Evolutionary conservation across 805 yeast species (phyloP).

Genomic region (Monosporozyma aquatica): DNA sequence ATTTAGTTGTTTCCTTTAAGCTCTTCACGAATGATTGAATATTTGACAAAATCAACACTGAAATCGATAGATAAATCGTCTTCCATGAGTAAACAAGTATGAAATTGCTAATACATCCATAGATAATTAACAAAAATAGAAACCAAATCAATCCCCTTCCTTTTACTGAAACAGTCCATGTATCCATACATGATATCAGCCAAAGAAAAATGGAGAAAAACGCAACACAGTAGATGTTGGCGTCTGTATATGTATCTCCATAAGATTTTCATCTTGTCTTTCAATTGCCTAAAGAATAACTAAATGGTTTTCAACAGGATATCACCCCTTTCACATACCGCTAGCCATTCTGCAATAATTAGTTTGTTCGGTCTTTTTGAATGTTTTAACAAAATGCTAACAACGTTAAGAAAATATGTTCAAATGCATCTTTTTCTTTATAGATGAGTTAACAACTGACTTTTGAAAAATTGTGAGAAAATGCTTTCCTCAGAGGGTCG

Average conservation of each 20-base stretch:
- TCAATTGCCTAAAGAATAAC: constrained; percentile 22
- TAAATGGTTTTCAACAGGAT: constrained; percentile 33
- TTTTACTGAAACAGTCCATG: background rate
- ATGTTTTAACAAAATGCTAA: too few relatives aligned
- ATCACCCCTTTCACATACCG: constrained; percentile 35
- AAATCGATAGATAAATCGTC: background rate
- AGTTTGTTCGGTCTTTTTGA: constrained; percentile 5
- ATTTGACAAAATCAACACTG: too few relatives aligned
- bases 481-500: too few relatives aligned
- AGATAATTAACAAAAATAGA: background rate
- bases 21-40: too few relatives aligned
- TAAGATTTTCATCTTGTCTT: background rate
- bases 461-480: too few relatives aligned
- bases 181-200: background rate
- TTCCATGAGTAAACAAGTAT: constrained; percentile 1
- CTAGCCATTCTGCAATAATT: constrained; percentile 30
- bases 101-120: background rate
- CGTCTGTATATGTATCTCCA: background rate
- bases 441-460: too few relatives aligned
- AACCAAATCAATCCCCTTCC: background rate
- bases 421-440: too few relatives aligned
- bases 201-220: too few relatives aligned
- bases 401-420: too few relatives aligned
- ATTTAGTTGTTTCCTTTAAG: background rate
- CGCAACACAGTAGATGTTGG: too few relatives aligned